Conservation (phyloP, 208 protist species). For the Leishmania gerbilli region DNA sequence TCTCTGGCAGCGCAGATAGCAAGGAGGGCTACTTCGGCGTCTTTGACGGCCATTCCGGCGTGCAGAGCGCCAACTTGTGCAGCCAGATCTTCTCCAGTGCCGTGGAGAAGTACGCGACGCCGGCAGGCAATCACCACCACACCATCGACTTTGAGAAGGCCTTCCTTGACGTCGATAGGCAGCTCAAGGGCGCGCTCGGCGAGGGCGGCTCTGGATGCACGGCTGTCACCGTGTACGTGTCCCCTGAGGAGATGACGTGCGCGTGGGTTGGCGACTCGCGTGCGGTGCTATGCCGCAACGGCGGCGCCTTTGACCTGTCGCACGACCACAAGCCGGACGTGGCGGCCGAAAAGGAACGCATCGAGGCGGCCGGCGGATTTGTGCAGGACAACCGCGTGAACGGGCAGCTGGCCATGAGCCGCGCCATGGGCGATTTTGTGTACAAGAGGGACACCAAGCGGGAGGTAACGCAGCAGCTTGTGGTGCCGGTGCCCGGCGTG, state of each 20-base stretch:
- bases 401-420: slow-evolving; percentile 93
- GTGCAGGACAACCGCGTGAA: slow-evolving; percentile 94
- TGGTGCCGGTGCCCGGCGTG: slow-evolving; percentile 75
- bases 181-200: slow-evolving; percentile 33
- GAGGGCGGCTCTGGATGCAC: slow-evolving; percentile 72
- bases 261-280: slow-evolving; percentile 94
- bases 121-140: slow-evolving; percentile 17
- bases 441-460: slow-evolving; percentile 82
- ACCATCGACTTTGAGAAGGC: slow-evolving; percentile 63
- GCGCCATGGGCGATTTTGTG: slow-evolving; percentile 93
- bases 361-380: slow-evolving; percentile 81
- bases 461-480: slow-evolving; percentile 60
- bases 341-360: slow-evolving; percentile 71
- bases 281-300: slow-evolving; percentile 82
- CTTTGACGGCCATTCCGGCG: slow-evolving; percentile 89
- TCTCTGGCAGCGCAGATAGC: slow-evolving; percentile 29
- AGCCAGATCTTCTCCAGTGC: slow-evolving; percentile 39
- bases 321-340: slow-evolving; percentile 94
- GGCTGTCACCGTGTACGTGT: slow-evolving; percentile 70
- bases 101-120: slow-evolving; percentile 33
- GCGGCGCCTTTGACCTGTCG: slow-evolving; percentile 73
- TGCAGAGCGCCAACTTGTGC: slow-evolving; percentile 46
- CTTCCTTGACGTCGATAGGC: slow-evolving; percentile 73
- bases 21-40: slow-evolving; percentile 78
- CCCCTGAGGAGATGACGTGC: slow-evolving; percentile 74